Evolutionary conservation across 345 rosid genomes (phyloP), one percentile per base, ranked within the genome.

Genomic region (Salix viminalis): DNA sequence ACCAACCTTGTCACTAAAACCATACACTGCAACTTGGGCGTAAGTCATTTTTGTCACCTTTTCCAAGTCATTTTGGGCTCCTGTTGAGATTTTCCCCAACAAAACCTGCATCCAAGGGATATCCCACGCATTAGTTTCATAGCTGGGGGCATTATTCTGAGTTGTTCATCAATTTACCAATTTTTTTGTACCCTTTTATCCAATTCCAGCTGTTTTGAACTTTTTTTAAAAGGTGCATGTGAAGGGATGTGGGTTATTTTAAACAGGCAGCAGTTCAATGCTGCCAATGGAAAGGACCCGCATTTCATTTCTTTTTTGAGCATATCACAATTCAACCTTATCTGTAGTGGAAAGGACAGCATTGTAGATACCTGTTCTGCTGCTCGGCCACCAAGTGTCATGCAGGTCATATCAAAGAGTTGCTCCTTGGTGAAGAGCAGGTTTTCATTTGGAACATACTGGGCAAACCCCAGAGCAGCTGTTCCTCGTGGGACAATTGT

Each of bases 301-400:
- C 32, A 32, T 19, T 19, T 52, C 37, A 8, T n/a, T 9, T n/a
- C 19, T 18, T 30, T 30, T 34, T 70, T 18, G 4, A 71, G 39
- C 64, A 50, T 32, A 30, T 50, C 7, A 7, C 18, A n/a, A 30
- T 36, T 18, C 48, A 16, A 69, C 26, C 6, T 52, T 41, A 41
- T 24, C n/a, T 23, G 11, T 24, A 2, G 6, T 41, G 42, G 13
- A 0, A 23, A 23, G 26, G 52, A 42, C 6, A 67, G 8, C 42
- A 15, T 32, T 5, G 37, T 14, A 14, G 16, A 48, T 58, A 91
- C 98, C 94, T 94, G 94, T 77, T 91, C 97, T 11, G 97, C 94
- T 44, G 98, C 98, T 76, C 97, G 88, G 37, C 98, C 98, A 12
- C 98, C 98, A 15, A 94, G 94, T 65, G 97, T 94, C 98, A 94